Evolutionary conservation across 129 eudicot genomes (phyloP).

Genomic region (Escallonia rubra): DNA sequence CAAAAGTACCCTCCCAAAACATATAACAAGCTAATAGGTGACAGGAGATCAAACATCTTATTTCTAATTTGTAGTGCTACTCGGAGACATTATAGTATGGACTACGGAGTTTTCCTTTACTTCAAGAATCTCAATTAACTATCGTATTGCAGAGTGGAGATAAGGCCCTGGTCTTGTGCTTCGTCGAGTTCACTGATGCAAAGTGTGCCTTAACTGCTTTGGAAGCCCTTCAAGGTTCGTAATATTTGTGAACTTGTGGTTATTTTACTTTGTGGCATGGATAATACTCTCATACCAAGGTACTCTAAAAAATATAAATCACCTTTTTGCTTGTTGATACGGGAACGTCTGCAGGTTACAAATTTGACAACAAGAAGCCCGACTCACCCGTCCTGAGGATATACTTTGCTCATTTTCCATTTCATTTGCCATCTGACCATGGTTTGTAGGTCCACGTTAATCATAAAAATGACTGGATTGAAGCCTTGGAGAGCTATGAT

Average conservation of each 20-base stretch:
- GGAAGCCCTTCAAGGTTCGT: conserved; percentile 90
- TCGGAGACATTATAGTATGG: no score
- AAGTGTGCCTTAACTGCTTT: conserved; percentile 79
- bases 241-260: neutral
- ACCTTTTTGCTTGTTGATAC: neutral
- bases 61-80: no score
- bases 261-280: neutral
- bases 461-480: no score
- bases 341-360: conserved; percentile 55
- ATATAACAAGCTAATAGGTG: no score
- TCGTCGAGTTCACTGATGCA: conserved; percentile 79
- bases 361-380: conserved; percentile 83
- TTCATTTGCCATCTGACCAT: conserved; percentile 55
- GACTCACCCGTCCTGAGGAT: conserved; percentile 61
- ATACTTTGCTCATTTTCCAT: conserved; percentile 88
- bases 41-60: no score
- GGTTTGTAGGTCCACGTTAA: no score
- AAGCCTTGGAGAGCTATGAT: no score
- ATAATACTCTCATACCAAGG: no score
- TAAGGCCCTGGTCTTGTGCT: conserved; percentile 83
- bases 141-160: conserved; percentile 59
- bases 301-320: no score
- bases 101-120: neutral
- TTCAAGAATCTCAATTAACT: neutral
- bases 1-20: no score